Conservation (phyloP, 2,329 filamentous ascomycete genomes). For the Penicillium aurantiogriseum region DNA sequence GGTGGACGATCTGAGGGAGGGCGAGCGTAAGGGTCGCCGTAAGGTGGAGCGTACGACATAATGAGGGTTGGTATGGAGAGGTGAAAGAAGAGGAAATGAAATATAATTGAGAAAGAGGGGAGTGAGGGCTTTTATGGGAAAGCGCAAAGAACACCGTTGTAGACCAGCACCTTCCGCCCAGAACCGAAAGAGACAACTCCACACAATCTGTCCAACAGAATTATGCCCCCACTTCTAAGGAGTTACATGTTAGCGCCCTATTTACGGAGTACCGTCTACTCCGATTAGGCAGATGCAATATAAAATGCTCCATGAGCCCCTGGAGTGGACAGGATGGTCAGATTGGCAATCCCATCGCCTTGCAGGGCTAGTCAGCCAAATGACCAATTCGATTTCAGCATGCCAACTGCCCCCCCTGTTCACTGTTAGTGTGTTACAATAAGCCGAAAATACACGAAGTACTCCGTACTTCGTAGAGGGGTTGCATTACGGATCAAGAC, state of each 20-base stretch:
- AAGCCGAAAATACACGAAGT: not conserved
- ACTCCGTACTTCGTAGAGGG: not conserved
- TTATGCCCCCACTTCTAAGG: conserved; percentile 9
- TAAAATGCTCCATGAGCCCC: conserved; percentile 5
- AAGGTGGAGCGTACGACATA: conserved; percentile 24
- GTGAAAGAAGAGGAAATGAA: not conserved
- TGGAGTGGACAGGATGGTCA: not conserved
- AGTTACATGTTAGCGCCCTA: conserved; percentile 14
- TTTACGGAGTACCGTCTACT: not conserved
- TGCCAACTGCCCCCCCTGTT: conserved; percentile 2
- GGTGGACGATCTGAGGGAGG: conserved; percentile 20
- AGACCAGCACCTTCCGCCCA: conserved; percentile 11
- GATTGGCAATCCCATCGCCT: conserved; percentile 7
- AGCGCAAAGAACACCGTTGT: conserved; percentile 3
- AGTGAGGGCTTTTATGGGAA: conserved; percentile 14
- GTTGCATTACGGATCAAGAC: not conserved
- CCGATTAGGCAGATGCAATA: conserved; percentile 18
- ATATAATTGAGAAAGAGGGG: not conserved
- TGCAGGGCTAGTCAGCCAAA: conserved; percentile 1
- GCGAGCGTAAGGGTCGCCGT: conserved; percentile 22
- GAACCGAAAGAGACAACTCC: conserved; percentile 14
- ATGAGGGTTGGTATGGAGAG: not conserved
- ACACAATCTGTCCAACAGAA: not conserved
- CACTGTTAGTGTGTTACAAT: conserved; percentile 1
- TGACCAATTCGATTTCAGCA: not conserved